Base-by-base conservation (phyloP, 345 rosid genomes). In the thale cress (Arabidopsis thaliana) region DNA sequence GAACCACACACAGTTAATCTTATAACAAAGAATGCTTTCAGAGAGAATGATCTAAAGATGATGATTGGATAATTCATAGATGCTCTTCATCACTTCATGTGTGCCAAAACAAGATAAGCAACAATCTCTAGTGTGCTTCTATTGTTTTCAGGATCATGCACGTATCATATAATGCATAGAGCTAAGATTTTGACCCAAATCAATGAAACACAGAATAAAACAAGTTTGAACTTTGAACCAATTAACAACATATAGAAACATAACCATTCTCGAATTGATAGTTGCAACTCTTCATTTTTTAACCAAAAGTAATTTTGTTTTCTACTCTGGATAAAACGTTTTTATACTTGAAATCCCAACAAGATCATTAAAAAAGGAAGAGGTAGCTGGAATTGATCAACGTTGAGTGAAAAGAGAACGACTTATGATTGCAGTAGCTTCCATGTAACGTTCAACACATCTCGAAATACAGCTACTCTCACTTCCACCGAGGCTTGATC, bases 371-470 rank as follows among this genome's bases (percentile, higher is more conserved):
- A 3, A 46, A 46, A n/a, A n/a, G 4, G 4, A 16, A 46, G 4
- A 48, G 24, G 10, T 22, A 38, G 48, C 11, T 16, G 20, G 0
- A 16, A 2, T 53, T 16, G 7, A 22, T 83, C 83, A 94, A 60
- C 84, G 97, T 0, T 73, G 80, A 1, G 79, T 36, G 60, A 95
- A 88, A 55, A 96, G 86, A 45, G 98, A 88, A 69, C 78, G 83
- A 77, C 91, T 81, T 33, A 93, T 65, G 14, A 96, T 89, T 12
- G 91, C 94, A 7, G 97, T 89, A 57, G 99, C 99, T 77, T 96
- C 99, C 7, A 93, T 84, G 81, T 93, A 96, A 46, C 98, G 98
- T 72, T 96, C 99, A 74, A 96, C 93, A 42, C 99, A 96, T 87
- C 98, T 85, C 1, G 97, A 93, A 71, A 93, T 62, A 81, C 99